Conservation (phyloP, 176 grass and related monocot genomes). For the Elymus sibiricus region DNA sequence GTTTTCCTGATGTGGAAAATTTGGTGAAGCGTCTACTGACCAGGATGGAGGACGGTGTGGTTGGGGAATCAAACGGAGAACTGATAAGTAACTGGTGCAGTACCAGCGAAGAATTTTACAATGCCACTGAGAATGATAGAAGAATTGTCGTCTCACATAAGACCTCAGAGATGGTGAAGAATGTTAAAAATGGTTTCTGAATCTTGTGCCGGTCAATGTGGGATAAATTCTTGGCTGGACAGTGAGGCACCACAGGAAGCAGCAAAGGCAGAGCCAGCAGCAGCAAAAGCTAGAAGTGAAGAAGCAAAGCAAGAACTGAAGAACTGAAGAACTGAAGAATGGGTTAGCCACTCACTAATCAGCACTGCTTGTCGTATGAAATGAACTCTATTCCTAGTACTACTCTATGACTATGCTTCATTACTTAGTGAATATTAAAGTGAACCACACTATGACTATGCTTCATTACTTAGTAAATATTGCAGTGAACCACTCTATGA, state of each 20-base stretch:
- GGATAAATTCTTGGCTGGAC: not conserved
- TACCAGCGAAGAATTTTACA: not conserved
- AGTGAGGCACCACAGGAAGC: not conserved
- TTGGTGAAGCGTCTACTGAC: not conserved
- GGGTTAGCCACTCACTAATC: not conserved
- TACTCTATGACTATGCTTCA: not conserved
- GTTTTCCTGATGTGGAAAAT: not conserved
- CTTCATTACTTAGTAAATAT: not conserved
- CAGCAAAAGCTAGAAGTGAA: not conserved
- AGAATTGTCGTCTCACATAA: not conserved
- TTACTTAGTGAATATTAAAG: not conserved
- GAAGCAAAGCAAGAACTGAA: not conserved
- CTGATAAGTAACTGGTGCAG: not conserved
- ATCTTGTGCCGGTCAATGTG: not conserved
- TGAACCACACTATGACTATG: not conserved
- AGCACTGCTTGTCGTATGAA: not conserved
- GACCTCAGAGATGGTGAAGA: not conserved
- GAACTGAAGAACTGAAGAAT: not conserved
- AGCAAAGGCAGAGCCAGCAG: not conserved
- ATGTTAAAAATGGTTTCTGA: not conserved
- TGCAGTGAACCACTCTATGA: not conserved
- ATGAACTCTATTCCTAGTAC: not conserved
- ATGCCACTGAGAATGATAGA: not conserved
- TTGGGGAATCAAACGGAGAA: not conserved
- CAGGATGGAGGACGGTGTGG: too few species aligned